Conservation (phyloP, 306 rosid species). For the Citrullus amarus region DNA sequence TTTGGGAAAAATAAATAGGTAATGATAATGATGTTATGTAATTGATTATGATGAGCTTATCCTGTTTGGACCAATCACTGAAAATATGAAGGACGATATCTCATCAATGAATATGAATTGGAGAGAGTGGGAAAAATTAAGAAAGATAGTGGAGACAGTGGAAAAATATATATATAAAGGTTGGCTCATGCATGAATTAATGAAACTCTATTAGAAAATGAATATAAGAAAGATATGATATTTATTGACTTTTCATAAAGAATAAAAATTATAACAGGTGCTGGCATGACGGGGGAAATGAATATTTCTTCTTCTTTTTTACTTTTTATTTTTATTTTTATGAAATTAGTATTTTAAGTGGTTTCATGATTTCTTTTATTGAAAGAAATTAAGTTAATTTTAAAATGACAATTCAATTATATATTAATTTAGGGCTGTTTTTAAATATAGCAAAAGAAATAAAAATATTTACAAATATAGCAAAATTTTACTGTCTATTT, state of each 20-base stretch:
- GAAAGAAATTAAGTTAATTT: too few relatives aligned
- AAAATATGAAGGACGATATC: not conserved
- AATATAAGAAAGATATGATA: too few relatives aligned
- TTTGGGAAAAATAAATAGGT: not conserved
- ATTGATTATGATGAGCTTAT: not conserved
- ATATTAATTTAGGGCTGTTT: too few relatives aligned
- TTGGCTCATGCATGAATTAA: not conserved
- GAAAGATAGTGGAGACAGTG: not conserved
- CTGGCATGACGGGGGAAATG: not conserved
- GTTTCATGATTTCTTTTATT: too few relatives aligned
- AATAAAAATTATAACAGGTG: not conserved
- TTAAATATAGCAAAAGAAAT: too few relatives aligned
- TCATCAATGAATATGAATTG: not conserved
- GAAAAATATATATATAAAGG: not conserved
- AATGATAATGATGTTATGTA: not conserved
- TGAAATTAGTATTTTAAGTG: too few relatives aligned
- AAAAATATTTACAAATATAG: too few relatives aligned
- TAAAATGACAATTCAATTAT: too few relatives aligned
- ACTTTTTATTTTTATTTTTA: too few relatives aligned
- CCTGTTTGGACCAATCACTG: not conserved
- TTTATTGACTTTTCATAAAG: too few relatives aligned
- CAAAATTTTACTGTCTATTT: too few relatives aligned
- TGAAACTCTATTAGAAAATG: not conserved
- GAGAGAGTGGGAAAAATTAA: not conserved
- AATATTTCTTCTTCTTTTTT: too few relatives aligned